Evolutionary conservation across 225 moss, liverwort and hornwort genomes (phyloP).

Genomic region (Sphagnum tenellum): DNA sequence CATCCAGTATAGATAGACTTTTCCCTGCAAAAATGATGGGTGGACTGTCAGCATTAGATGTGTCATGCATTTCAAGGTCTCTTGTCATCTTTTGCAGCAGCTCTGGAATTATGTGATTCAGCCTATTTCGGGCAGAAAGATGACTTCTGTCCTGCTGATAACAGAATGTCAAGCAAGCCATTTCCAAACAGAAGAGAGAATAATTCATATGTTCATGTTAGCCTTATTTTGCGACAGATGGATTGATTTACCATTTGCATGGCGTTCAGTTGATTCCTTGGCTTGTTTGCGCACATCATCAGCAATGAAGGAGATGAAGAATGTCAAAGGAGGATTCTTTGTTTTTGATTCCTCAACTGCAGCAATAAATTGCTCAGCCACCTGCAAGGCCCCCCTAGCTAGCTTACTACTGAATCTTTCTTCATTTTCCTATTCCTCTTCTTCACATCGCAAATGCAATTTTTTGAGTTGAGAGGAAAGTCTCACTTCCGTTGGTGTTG

Average conservation of each 20-base stretch:
- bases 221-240: neutral
- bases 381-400: slow-evolving; percentile 23
- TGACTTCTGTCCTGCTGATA: too few relatives aligned
- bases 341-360: slow-evolving; percentile 61
- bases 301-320: slow-evolving; percentile 70
- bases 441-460: neutral
- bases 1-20: slow-evolving; percentile 71
- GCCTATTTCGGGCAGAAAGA: too few relatives aligned
- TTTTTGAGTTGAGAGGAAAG: too few relatives aligned
- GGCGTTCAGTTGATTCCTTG: slow-evolving; percentile 70
- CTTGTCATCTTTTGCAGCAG: too few relatives aligned
- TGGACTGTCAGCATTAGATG: neutral
- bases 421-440: too few relatives aligned
- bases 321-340: slow-evolving; percentile 54
- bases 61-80: too few relatives aligned
- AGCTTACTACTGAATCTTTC: too few relatives aligned
- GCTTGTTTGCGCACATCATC: slow-evolving; percentile 80
- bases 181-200: neutral
- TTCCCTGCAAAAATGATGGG: slow-evolving; percentile 32
- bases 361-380: slow-evolving; percentile 74
- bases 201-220: neutral
- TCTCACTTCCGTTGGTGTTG: slow-evolving; percentile 74
- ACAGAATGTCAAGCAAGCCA: too few relatives aligned
- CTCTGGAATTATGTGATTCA: too few relatives aligned
- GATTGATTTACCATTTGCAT: slow-evolving; percentile 41